phyloP scores from a whole-genome alignment of 1,284 basidiomycete genomes.

The Rhodotorula sp. region DNA sequence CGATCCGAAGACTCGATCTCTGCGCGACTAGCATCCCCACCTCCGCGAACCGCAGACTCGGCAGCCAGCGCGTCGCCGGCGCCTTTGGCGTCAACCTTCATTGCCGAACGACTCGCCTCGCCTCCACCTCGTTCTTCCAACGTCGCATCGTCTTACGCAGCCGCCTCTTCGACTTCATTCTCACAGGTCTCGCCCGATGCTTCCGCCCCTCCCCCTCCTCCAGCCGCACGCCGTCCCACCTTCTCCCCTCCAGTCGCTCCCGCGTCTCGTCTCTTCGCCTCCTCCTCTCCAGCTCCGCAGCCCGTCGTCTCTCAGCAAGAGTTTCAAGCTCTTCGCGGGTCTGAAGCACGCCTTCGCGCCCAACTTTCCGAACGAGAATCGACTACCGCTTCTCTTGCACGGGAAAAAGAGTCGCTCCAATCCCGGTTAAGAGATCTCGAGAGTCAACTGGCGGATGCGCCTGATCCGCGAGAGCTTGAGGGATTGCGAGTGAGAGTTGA shows the following conservation, averaged over 20 bases:
- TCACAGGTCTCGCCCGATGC: not conserved
- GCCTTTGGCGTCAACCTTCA: not conserved
- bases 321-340: too few relatives aligned
- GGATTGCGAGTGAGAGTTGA: not conserved
- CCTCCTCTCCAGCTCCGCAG: constrained; percentile 1
- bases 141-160: too few relatives aligned
- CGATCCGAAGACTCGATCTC: not conserved
- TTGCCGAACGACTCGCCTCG: not conserved
- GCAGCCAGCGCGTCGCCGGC: too few relatives aligned
- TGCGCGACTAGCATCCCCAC: not conserved
- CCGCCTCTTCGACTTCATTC: not conserved
- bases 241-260: constrained; percentile 11
- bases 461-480: constrained; percentile 7
- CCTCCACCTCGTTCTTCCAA: too few relatives aligned
- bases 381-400: constrained; percentile 30
- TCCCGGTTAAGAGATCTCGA: constrained; percentile 29
- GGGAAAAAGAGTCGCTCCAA: constrained; percentile 25
- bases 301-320: not conserved
- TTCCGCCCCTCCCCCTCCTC: constrained; percentile 3
- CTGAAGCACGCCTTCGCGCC: not conserved
- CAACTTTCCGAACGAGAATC: constrained; percentile 17
- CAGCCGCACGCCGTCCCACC: not conserved
- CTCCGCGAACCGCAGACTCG: not conserved
- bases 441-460: constrained; percentile 8
- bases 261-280: constrained; percentile 6